These are phyloP conservation scores for Boletus eberwhitei DNA, from an alignment of 768 basidiomycete genomes.

Conservation along the genomic window DNA sequence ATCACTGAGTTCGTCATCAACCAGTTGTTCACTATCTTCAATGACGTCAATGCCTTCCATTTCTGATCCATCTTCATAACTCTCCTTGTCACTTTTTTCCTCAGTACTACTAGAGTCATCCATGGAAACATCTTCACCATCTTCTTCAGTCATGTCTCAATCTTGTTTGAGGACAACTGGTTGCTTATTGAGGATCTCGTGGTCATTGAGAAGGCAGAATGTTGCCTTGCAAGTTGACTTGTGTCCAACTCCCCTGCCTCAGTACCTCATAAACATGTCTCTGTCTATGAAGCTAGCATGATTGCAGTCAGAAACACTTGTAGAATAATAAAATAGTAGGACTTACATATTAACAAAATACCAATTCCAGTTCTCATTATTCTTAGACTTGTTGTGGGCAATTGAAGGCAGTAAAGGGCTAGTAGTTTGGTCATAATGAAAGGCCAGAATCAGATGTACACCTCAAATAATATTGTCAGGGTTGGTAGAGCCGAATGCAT, in stretches of 20 bases:
- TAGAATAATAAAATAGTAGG: too few species aligned
- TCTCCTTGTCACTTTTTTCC: background rate
- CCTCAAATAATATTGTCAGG: too few species aligned
- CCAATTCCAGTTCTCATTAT: constrained; percentile 30
- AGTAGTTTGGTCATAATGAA: background rate
- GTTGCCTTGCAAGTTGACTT: background rate
- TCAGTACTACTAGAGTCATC: background rate
- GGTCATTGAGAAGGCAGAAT: background rate
- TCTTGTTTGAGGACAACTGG: background rate
- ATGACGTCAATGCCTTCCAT: too few species aligned
- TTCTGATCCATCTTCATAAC: background rate
- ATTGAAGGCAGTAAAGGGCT: constrained; percentile 1
- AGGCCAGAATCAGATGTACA: background rate
- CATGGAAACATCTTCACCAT: background rate
- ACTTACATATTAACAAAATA: constrained; percentile 37
- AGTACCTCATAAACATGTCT: background rate
- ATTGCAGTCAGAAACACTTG: too few species aligned
- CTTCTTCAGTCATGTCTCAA: too few species aligned
- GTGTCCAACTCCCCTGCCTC: background rate
- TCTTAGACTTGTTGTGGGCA: constrained; percentile 1
- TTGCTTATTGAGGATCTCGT: background rate
- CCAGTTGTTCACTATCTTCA: background rate
- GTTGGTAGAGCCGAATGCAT: background rate
- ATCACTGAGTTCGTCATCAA: background rate
- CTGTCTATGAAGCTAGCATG: background rate